Conservation (phyloP, 73 alveolate genomes). For the Uronychia setigera region DNA sequence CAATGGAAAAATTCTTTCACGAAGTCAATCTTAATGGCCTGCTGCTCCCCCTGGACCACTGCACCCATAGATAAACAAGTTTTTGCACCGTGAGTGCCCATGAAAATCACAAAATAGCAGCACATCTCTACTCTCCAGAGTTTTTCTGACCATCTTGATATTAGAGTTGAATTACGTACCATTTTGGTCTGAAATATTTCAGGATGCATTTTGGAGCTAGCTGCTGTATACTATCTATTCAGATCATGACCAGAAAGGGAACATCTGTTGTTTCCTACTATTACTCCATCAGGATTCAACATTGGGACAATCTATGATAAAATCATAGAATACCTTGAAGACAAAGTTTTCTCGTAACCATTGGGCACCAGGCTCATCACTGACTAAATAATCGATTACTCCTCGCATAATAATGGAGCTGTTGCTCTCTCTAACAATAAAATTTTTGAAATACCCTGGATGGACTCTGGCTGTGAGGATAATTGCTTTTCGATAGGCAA, state of each 20-base stretch:
- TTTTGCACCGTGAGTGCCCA: constrained; percentile 72
- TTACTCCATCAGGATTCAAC: constrained; percentile 90
- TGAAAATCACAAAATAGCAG: constrained; percentile 82
- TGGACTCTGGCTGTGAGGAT: constrained; percentile 97
- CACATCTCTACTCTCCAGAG: constrained; percentile 60
- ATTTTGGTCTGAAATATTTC: constrained; percentile 27
- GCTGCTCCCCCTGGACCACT: constrained; percentile 37
- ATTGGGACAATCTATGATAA: constrained; percentile 68
- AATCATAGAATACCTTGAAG: constrained; percentile 66
- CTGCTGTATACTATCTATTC: constrained; percentile 70
- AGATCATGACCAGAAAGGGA: constrained; percentile 74
- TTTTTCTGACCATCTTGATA: constrained; percentile 63
- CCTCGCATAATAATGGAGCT: constrained; percentile 96
- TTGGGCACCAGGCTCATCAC: constrained; percentile 59
- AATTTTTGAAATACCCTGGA: constrained; percentile 79
- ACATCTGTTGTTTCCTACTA: constrained; percentile 79
- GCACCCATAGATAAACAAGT: constrained; percentile 66
- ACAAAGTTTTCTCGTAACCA: constrained; percentile 86
- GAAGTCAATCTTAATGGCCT: constrained; percentile 52
- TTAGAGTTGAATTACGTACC: constrained; percentile 56
- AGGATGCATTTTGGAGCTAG: constrained; percentile 36
- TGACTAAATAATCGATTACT: constrained; percentile 80
- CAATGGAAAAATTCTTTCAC: constrained; percentile 67
- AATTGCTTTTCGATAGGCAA: constrained; percentile 64
- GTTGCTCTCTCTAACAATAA: constrained; percentile 66